Evolutionary conservation across 2,329 filamentous ascomycete species (phyloP), one percentile per base, ranked within the genome.

Genomic region (Trichophyton mentagrophytes): DNA sequence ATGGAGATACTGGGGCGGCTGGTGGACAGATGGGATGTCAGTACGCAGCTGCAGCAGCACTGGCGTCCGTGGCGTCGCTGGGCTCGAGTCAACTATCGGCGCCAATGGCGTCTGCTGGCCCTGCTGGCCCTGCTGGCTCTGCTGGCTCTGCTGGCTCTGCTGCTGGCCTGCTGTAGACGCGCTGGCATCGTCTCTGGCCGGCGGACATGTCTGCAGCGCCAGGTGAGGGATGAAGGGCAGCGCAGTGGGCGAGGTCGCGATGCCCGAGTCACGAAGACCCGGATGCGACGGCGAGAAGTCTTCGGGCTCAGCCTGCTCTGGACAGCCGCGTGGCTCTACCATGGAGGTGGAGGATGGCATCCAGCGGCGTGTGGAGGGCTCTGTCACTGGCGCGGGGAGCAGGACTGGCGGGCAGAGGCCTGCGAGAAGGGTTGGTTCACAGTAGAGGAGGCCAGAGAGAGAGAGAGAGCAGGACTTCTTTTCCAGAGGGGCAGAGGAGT

Each of bases 11-110:
- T 25, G 8, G 2, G 27, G 25, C 20, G 57, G 57, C 57, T 47
- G 38, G 11, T 59, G 47, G 22, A 49, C 38, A 6, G 57, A 22
- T 6, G 60, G 60, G 8, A 63, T 33, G 38, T 63, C 60, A 3
- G 62, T 63, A 11, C 60, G 51, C 46, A 63, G 58, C 44, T 63
- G 62, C 30, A 63, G 62, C n/a, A 61, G 62, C n/a, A 61, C 58
- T 25, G 62, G 62, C 3, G 62, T 62, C 15, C 57, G 51, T 4
- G 62, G 60, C 25, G 60, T 61, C 30, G 59, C n/a, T 20, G 42
- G 40, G 20, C 46, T 51, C 46, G 22, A 38, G n/a, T 36, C 53
- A 30, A 42, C 53, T 36, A 57, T 57, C 46, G 46, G 46, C 46
- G 46, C 46, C 46, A 51, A 47, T 25, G 44, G 44, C 44, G 44